These are phyloP conservation scores for Populus hybrid DNA, from an alignment of 441 rosid species.

Conservation along the genomic window DNA sequence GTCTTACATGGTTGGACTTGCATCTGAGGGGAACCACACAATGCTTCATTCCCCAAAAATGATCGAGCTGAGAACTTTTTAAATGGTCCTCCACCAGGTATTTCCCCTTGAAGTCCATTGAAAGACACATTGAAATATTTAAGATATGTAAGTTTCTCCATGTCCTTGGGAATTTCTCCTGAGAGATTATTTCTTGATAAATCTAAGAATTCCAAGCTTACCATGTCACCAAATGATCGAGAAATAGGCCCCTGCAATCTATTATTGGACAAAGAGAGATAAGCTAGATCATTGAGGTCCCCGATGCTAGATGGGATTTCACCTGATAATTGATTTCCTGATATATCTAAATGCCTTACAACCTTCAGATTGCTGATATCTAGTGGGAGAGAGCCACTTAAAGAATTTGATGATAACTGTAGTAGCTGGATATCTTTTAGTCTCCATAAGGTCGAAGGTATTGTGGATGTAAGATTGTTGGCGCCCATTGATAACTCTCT, in stretches of 20 bases:
- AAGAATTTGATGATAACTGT: constrained; percentile 23
- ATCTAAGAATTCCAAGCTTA: constrained; percentile 20
- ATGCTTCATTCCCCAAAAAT: constrained; percentile 13
- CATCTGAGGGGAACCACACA: neutral
- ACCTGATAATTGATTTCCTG: constrained; percentile 23
- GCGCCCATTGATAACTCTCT: neutral
- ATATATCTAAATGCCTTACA: constrained; percentile 5
- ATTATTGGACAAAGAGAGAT: constrained; percentile 22
- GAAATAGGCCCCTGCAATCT: constrained; percentile 24
- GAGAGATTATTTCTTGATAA: constrained; percentile 26
- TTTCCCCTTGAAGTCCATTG: constrained; percentile 19
- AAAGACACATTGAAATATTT: constrained; percentile 19
- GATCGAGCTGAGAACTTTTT: constrained; percentile 24
- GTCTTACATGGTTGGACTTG: constrained; percentile 13
- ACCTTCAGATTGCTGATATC: constrained; percentile 25
- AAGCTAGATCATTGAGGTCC: constrained; percentile 5
- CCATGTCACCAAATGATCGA: constrained; percentile 11
- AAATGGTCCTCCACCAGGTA: constrained; percentile 23
- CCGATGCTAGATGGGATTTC: constrained; percentile 16
- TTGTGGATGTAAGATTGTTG: neutral
- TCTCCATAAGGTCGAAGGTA: constrained; percentile 8
- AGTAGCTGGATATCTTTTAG: neutral
- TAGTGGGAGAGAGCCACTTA: constrained; percentile 18
- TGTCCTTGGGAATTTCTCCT: constrained; percentile 18
- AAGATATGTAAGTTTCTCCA: neutral